A percentile compares a stretch with the other conserved stretches of the same genome.
These are phyloP conservation scores for Aspergillus coremiiformis DNA, from an alignment of 495 filamentous ascomycete species.

Conservation along the genomic window DNA sequence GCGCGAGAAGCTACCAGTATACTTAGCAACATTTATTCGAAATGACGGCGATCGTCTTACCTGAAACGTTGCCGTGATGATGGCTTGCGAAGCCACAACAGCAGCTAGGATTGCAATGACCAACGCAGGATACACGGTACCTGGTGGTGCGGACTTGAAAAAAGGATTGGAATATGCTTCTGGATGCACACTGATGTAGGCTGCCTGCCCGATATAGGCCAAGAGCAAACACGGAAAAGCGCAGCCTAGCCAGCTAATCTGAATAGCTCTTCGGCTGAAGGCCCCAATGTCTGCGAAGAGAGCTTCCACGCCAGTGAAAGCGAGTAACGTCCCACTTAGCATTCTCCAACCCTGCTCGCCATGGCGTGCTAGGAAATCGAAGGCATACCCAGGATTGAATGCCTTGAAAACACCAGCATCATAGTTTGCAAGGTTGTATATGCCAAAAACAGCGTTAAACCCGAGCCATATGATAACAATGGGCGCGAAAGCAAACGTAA, in stretches of 20 bases:
- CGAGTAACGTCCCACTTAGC: slow-evolving; percentile 62
- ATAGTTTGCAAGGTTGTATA: slow-evolving; percentile 59
- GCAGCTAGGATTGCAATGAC: slow-evolving; percentile 61
- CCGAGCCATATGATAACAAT: slow-evolving; percentile 67
- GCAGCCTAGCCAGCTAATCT: slow-evolving; percentile 57
- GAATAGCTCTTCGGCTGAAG: slow-evolving; percentile 53
- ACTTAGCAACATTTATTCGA: background rate
- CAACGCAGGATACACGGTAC: slow-evolving; percentile 57
- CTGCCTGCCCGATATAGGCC: slow-evolving; percentile 68
- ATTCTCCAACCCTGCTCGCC: slow-evolving; percentile 55
- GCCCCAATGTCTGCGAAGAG: slow-evolving; percentile 70
- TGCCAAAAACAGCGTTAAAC: slow-evolving; percentile 60
- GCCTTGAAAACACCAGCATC: slow-evolving; percentile 62
- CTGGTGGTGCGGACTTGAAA: slow-evolving; percentile 58
- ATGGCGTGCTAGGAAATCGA: slow-evolving; percentile 54
- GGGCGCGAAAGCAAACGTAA: slow-evolving; percentile 60
- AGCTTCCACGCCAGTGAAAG: slow-evolving; percentile 69
- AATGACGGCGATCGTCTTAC: slow-evolving; percentile 9
- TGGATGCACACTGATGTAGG: slow-evolving; percentile 56
- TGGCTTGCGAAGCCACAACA: slow-evolving; percentile 69
- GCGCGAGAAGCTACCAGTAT: slow-evolving; percentile 48
- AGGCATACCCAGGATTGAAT: slow-evolving; percentile 59
- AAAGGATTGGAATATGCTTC: slow-evolving; percentile 64
- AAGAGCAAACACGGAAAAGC: slow-evolving; percentile 61
- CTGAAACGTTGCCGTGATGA: slow-evolving; percentile 66